These are phyloP conservation scores for Panaeolus papilionaceus DNA, from an alignment of 768 basidiomycete genomes.

Conservation along the genomic window DNA sequence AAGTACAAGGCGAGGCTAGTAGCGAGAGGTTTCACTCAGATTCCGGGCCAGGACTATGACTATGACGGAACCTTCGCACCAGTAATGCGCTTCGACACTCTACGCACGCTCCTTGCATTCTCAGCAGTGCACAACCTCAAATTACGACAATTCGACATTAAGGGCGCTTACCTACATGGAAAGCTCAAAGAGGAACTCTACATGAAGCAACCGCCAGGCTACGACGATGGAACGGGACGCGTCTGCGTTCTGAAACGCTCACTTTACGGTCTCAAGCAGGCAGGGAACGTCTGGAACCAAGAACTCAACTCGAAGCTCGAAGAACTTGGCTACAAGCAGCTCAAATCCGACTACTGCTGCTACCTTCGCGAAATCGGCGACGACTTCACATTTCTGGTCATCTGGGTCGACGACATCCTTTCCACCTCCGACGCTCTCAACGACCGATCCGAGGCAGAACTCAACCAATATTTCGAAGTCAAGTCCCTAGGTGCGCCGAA, in stretches of 20 bases:
- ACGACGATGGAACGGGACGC: background rate
- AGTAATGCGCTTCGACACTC: conserved; percentile 30
- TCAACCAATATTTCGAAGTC: conserved; percentile 35
- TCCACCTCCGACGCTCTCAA: conserved; percentile 28
- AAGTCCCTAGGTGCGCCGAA: conserved; percentile 34
- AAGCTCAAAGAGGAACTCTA: conserved; percentile 5
- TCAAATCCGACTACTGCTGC: conserved; percentile 29
- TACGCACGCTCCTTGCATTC: conserved; percentile 28
- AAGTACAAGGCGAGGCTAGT: conserved; percentile 45
- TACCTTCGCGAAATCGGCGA: conserved; percentile 25
- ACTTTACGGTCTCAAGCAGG: conserved; percentile 18
- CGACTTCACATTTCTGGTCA: conserved; percentile 33
- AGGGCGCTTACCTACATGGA: conserved; percentile 14
- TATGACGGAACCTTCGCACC: conserved; percentile 36
- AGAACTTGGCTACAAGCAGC: conserved; percentile 19
- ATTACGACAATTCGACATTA: conserved; percentile 19
- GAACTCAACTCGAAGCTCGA: conserved; percentile 13
- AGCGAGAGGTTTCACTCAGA: conserved; percentile 46
- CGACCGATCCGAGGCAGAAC: conserved; percentile 26
- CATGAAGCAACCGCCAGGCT: conserved; percentile 14
- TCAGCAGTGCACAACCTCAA: conserved; percentile 16
- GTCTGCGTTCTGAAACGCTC: conserved; percentile 6
- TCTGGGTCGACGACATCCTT: conserved; percentile 8
- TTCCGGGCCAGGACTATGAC: conserved; percentile 39
- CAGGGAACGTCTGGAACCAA: conserved; percentile 20